Evolutionary conservation across 176 grass and related monocot species (phyloP), one percentile per base, ranked within the genome.

Genomic region (Carex parvula): DNA sequence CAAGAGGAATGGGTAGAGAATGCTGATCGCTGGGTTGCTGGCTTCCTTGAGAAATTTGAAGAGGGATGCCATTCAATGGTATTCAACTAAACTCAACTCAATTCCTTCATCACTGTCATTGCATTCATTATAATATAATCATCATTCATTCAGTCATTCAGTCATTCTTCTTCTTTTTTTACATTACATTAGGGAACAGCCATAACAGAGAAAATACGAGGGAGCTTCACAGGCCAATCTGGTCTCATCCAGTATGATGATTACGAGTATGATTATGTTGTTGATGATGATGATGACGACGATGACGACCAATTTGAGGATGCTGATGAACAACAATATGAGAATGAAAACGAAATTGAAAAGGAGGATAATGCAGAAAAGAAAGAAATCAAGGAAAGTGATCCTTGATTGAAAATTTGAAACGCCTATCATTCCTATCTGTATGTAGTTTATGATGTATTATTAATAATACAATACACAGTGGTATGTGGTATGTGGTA

Each of bases 1-100:
- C 96, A 99, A 55, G 95, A 98, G 70, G 92, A 94, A 84, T 98
- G 95, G 95, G 92, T 98, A 29, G 95, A 98, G 71, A 98, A 98
- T 76, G 95, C 95, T 54, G 95, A 98, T 84, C 85, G 95, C 82
- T 98, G 95, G 95, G 95, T 98, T 87, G 95, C 86, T 80, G 95
- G 95, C 83, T 98, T 98, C 83, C 91, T 98, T 33, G 92, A 90
- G 80, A 98, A 95, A 72, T 98, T 98, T 56, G 95, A 98, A 85
- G 95, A 98, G 82, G 92, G 95, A 55, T 98, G 91, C 57, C 95
- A 94, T 73, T 93, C 89, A 70, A 98, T 98, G 95, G 95, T 98
- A 39, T 39, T 39, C 4, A 37, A 79, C 69, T 8, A 44, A 44
- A 44, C 42, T 39, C 37, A 39, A 39, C 5, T 39, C 33, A 35